phyloP scores from a whole-genome alignment of 2,329 filamentous ascomycete species.

The Xylariaceae sp. region DNA sequence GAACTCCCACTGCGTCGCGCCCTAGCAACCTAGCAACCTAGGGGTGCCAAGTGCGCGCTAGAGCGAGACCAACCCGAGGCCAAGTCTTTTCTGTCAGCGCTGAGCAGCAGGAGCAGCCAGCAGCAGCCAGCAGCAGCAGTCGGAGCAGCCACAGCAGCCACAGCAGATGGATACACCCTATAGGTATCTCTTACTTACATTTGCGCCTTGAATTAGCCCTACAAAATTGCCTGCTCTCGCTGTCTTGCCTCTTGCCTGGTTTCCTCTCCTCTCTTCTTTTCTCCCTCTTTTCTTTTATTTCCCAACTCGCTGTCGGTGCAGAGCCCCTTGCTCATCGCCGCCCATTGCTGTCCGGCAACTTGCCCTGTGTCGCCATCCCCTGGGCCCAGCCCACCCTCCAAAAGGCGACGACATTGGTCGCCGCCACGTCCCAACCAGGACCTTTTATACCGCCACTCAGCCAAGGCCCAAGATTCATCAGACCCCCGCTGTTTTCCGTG shows the following conservation, averaged over 20 bases:
- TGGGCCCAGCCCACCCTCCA: conserved; percentile 32
- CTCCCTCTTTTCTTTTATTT: conserved; percentile 4
- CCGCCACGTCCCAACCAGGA: conserved; percentile 21
- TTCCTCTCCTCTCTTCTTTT: conserved; percentile 2
- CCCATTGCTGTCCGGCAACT: conserved; percentile 29
- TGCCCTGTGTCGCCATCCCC: conserved; percentile 27
- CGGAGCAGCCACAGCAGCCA: conserved; percentile 10
- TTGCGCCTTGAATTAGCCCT: conserved; percentile 15
- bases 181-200: conserved; percentile 3
- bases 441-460: conserved; percentile 16
- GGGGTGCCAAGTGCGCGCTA: neutral
- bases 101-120: neutral
- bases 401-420: conserved; percentile 32
- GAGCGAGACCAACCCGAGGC: conserved; percentile 5
- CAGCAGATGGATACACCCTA: conserved; percentile 2
- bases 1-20: neutral
- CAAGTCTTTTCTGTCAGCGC: conserved; percentile 6
- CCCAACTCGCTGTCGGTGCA: conserved; percentile 6
- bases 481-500: conserved; percentile 21
- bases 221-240: conserved; percentile 32
- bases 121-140: conserved; percentile 10
- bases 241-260: conserved; percentile 7
- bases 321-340: conserved; percentile 1
- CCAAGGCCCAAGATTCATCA: conserved; percentile 10
- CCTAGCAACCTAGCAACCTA: conserved; percentile 4